These are phyloP conservation scores for Ogataea corticis DNA, from an alignment of 805 yeast genomes.

Conservation along the genomic window DNA sequence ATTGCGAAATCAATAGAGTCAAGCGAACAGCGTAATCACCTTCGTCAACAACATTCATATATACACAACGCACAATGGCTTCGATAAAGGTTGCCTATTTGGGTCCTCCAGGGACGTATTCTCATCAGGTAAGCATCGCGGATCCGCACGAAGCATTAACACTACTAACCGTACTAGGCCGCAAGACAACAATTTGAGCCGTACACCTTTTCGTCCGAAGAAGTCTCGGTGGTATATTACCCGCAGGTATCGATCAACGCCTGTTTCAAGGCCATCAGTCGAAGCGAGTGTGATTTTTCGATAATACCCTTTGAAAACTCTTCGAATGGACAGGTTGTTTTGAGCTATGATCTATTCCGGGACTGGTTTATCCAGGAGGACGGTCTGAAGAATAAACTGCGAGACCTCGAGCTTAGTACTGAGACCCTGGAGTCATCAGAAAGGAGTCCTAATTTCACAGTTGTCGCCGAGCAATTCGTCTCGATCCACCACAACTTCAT, in stretches of 20 bases:
- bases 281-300: conserved; percentile 56
- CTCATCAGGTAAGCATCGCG: conserved; percentile 67
- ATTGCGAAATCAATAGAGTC: background rate
- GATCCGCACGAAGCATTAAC: background rate
- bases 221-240: conserved; percentile 25
- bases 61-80: conserved; percentile 10
- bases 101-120: conserved; percentile 92
- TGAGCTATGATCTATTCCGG: conserved; percentile 78
- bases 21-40: too few species aligned
- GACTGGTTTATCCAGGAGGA: conserved; percentile 50
- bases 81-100: conserved; percentile 61
- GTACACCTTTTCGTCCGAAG: conserved; percentile 13
- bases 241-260: conserved; percentile 49
- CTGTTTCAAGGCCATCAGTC: conserved; percentile 59
- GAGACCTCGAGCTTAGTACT: conserved; percentile 12
- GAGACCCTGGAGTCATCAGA: conserved; percentile 14
- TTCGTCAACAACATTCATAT: too few species aligned
- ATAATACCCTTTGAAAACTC: conserved; percentile 93
- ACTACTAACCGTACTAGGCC: conserved; percentile 37
- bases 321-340: conserved; percentile 89
- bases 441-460: conserved; percentile 41
- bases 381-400: conserved; percentile 12
- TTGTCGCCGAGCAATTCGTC: conserved; percentile 81
- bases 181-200: conserved; percentile 43
- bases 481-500: conserved; percentile 77